Base-by-base conservation (phyloP, 352 stramenopile species). In the Phytopythium oedochilum region DNA sequence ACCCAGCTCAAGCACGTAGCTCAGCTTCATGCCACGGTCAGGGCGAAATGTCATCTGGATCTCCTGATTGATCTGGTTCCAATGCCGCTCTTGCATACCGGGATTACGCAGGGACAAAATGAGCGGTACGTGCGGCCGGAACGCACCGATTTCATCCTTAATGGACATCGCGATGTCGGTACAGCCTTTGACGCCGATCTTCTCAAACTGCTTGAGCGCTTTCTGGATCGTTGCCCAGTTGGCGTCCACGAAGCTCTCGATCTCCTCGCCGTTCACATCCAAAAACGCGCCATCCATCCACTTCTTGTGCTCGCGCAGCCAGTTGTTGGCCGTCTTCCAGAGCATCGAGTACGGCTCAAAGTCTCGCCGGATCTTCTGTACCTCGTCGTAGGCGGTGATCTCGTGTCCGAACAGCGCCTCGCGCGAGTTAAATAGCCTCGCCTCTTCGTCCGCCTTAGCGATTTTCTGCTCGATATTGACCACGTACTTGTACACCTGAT, bases 341-440 rank as follows among this genome's bases (percentile, higher is more conserved):
- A 98, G 65, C 39, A 94, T 79, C n/a, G 87, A 94, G 61, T 97
- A 98, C 8, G 94, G 92, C 50, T 98, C 93, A 63, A 98, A 98
- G 32, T 92, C 75, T 28, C 96, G 93, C 0, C 78, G 71, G 44
- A 98, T 91, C 43, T 94, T 89, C 39, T 86, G 71, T 22, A 98
- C 83, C 53, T 94, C 73, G 40, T 91, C 77, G 53, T 98, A 98
- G 56, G 97, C 88, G 3, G 92, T 96, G n/a, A 94, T 63, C 23
- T 95, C 79, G 22, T 88, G 74, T 9, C 75, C 83, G 26, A 98
- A 97, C 7, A 97, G 64, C 9, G 66, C 65, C 62, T 98, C 94
- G 17, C 94, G 85, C 4, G 85, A 95, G 57, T 98, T 98, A 60
- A 97, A 98, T 1, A 96, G 60, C 23, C 77, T 70, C 6, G 92